Evolutionary conservation across 106 monocot genomes (phyloP).

Genomic region (Dendrobium catenatum): DNA sequence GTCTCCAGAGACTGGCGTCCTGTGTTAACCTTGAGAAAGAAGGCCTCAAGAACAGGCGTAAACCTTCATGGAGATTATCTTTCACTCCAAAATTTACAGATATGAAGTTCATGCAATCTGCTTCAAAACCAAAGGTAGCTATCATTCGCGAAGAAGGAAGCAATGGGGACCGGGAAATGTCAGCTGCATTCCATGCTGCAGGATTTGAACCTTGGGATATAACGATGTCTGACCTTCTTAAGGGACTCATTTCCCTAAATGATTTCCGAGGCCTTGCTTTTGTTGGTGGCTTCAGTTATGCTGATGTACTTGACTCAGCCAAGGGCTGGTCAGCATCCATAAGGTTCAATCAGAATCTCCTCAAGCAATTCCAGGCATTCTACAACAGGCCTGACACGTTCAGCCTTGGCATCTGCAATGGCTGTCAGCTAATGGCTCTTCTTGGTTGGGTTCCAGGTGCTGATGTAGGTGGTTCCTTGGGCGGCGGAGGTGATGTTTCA

Average conservation of each 20-base stretch:
- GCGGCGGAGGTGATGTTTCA: conserved; percentile 35
- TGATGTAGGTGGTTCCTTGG: conserved; percentile 29
- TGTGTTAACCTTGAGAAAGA: conserved; percentile 82
- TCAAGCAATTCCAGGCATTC: conserved; percentile 66
- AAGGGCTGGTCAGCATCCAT: conserved; percentile 97
- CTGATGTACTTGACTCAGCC: conserved; percentile 85
- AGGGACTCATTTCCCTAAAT: conserved; percentile 34
- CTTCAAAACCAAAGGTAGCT: conserved; percentile 70
- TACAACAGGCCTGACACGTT: conserved; percentile 76
- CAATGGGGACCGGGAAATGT: conserved; percentile 96
- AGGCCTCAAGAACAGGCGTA: conserved; percentile 50
- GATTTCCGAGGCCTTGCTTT: conserved; percentile 83
- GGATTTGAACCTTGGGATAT: conserved; percentile 97
- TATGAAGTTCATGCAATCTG: conserved; percentile 26
- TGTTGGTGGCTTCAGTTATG: conserved; percentile 98
- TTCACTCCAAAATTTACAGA: conserved; percentile 67
- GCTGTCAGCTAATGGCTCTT: conserved; percentile 97
- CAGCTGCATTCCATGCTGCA: conserved; percentile 79
- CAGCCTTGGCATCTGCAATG: conserved; percentile 93
- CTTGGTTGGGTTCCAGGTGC: conserved; percentile 89
- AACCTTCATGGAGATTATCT: conserved; percentile 67
- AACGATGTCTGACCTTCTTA: conserved; percentile 82
- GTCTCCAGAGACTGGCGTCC: conserved; percentile 63
- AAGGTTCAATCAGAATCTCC: conserved; percentile 61
- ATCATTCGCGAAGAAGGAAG: conserved; percentile 97